Evolutionary conservation across 169 alveolate species (phyloP).

Genomic region (Cryptosporidium baileyi): DNA sequence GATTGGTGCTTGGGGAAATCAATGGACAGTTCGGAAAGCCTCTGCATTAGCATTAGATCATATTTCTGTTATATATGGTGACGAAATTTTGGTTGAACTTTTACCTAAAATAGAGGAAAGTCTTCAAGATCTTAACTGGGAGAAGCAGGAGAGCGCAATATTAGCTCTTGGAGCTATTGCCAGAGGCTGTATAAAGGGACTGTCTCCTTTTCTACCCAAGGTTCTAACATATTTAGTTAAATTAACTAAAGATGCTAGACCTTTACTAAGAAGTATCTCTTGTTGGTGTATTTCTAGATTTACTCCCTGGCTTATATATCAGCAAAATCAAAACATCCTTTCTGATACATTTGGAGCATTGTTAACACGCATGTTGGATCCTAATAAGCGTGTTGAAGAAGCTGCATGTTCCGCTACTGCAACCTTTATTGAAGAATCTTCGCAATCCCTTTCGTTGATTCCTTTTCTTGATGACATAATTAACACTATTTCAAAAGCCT

Average conservation of each 20-base stretch:
- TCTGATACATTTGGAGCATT: slow-evolving; percentile 73
- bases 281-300: slow-evolving; percentile 90
- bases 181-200: slow-evolving; percentile 82
- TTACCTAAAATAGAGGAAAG: slow-evolving; percentile 82
- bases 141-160: slow-evolving; percentile 87
- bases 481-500: slow-evolving; percentile 79
- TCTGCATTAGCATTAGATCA: slow-evolving; percentile 83
- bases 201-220: slow-evolving; percentile 84
- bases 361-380: slow-evolving; percentile 81
- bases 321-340: slow-evolving; percentile 70
- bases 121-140: slow-evolving; percentile 86
- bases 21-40: slow-evolving; percentile 90
- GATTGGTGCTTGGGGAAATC: slow-evolving; percentile 85
- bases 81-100: slow-evolving; percentile 77
- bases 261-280: slow-evolving; percentile 88
- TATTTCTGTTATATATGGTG: slow-evolving; percentile 78
- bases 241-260: slow-evolving; percentile 80
- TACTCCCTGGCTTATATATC: slow-evolving; percentile 82
- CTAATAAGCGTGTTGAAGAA: slow-evolving; percentile 91
- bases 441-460: slow-evolving; percentile 71
- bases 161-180: slow-evolving; percentile 90
- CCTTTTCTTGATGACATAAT: slow-evolving; percentile 80
- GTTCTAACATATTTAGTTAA: slow-evolving; percentile 81
- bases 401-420: slow-evolving; percentile 93
- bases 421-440: slow-evolving; percentile 84